Percentiles rank a stretch among this genome's conserved stretches.
Evolutionary conservation across 1,139 yeast species (phyloP).

Genomic region (Zygoascus sp.): DNA sequence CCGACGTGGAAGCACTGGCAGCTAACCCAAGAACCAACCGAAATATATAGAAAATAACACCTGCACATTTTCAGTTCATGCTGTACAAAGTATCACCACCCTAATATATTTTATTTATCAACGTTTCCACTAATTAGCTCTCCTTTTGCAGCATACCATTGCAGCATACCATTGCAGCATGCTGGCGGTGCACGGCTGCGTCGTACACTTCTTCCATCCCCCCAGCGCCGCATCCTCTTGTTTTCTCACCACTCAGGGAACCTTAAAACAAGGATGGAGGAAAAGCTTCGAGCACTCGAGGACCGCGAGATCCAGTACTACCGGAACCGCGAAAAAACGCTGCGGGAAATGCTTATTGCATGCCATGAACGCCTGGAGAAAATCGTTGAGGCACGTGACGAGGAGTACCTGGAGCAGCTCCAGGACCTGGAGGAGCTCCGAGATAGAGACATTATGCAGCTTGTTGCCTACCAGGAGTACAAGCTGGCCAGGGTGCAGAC

Average conservation of each 20-base stretch:
- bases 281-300: slow-evolving; percentile 11
- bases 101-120: too few species aligned
- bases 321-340: slow-evolving; percentile 15
- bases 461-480: slow-evolving; percentile 77
- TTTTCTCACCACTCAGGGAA: slow-evolving; percentile 1
- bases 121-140: too few species aligned
- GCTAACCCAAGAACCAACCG: too few species aligned
- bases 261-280: slow-evolving; percentile 7
- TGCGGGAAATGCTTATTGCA: slow-evolving; percentile 15
- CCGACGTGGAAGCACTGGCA: too few species aligned
- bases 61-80: too few species aligned
- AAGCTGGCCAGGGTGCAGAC: slow-evolving; percentile 69
- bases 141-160: neutral
- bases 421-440: slow-evolving; percentile 69
- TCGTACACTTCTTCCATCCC: neutral
- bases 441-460: slow-evolving; percentile 72
- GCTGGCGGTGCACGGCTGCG: neutral
- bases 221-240: slow-evolving; percentile 2
- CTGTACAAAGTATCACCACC: too few species aligned
- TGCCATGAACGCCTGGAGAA: slow-evolving; percentile 30
- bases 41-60: too few species aligned
- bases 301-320: slow-evolving; percentile 14
- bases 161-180: too few species aligned
- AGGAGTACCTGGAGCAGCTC: slow-evolving; percentile 49
- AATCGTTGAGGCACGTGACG: slow-evolving; percentile 74